Percentiles rank a stretch among this genome's conserved stretches.
These are phyloP conservation scores for Moniliophthora roreri DNA, from an alignment of 1,284 basidiomycete species.

Conservation along the genomic window DNA sequence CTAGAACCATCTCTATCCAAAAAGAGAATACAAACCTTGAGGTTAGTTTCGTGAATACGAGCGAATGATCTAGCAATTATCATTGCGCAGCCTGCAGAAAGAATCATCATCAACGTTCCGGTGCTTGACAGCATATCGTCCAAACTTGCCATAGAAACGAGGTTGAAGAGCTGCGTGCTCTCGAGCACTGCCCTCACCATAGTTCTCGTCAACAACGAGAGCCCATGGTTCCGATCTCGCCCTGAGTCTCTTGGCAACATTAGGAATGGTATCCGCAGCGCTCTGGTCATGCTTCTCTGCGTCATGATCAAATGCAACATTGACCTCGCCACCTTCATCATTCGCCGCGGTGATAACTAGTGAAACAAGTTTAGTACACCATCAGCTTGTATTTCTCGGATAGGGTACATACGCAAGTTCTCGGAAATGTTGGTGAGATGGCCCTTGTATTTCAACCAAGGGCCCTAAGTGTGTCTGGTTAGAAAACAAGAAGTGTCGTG, in stretches of 20 bases:
- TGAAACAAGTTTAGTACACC: slow-evolving; percentile 18
- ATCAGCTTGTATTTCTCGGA: slow-evolving; percentile 1
- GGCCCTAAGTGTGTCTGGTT: slow-evolving; percentile 53
- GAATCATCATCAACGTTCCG: neutral
- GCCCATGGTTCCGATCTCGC: slow-evolving; percentile 87
- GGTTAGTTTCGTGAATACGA: slow-evolving; percentile 97
- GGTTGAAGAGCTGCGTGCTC: slow-evolving; percentile 98
- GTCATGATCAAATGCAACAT: slow-evolving; percentile 82
- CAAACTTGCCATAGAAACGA: slow-evolving; percentile 80
- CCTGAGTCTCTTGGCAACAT: slow-evolving; percentile 87
- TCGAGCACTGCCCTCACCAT: slow-evolving; percentile 97
- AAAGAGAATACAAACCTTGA: slow-evolving; percentile 63
- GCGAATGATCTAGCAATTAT: slow-evolving; percentile 94
- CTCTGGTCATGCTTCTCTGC: slow-evolving; percentile 39
- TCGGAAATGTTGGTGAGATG: slow-evolving; percentile 96
- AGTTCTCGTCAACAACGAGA: slow-evolving; percentile 93
- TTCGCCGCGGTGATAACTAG: slow-evolving; percentile 71
- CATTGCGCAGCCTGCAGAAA: slow-evolving; percentile 67
- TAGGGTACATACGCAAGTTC: slow-evolving; percentile 75
- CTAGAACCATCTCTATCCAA: neutral
- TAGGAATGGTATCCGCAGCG: slow-evolving; percentile 81
- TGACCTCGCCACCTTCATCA: slow-evolving; percentile 90
- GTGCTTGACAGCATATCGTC: neutral
- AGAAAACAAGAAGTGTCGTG: slow-evolving; percentile 7
- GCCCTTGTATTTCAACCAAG: slow-evolving; percentile 98